Evolutionary conservation across 495 filamentous ascomycete genomes (phyloP), one percentile per base, ranked within the genome.

Genomic region (Talaromyces proteolyticus): DNA sequence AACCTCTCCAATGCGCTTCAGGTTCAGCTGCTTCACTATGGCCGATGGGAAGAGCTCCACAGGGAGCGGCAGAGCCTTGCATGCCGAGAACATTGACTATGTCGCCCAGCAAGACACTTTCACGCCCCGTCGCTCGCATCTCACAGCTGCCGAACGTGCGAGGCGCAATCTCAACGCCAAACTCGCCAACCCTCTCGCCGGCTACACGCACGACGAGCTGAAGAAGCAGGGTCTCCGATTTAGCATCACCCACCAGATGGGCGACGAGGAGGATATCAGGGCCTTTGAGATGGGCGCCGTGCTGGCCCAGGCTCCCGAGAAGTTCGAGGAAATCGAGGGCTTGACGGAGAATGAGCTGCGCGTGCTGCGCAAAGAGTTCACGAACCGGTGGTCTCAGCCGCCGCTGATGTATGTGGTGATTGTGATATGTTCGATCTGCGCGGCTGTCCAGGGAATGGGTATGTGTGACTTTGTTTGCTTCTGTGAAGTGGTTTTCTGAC

Each of bases 261-360:
- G 77, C 16, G 77, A 81, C 44, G 64, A 70, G 22, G 64, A 70
- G 4, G 86, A 89, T 56, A 66, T 88, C 29, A 73, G 81, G 19
- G 82, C 82, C 17, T 87, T 94, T 60, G 76, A 78, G 38, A 74
- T 87, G 50, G 89, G 88, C 3, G 89, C 89, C 42, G 73, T 88
- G 40, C 70, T 91, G 46, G 85, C 84, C 4, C 80, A 85, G 38
- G 64, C 79, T 12, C 77, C 79, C 6, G 64, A 70, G 41, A 63
- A 63, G 38, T 85, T 77, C 57, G 77, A 79, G 10, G 63, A 65
- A 39, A 62, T 87, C 34, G 56, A 67, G 4, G 80, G 72, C 16
- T 66, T 88, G 43, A 81, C 72, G 12, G 64, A 66, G 4, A 68
- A 76, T 6, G 86, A 90, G 55, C 69, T 64, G 22, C 67, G 74